phyloP scores from a whole-genome alignment of 2,329 filamentous ascomycete species.

The Trichophyton mentagrophytes region DNA sequence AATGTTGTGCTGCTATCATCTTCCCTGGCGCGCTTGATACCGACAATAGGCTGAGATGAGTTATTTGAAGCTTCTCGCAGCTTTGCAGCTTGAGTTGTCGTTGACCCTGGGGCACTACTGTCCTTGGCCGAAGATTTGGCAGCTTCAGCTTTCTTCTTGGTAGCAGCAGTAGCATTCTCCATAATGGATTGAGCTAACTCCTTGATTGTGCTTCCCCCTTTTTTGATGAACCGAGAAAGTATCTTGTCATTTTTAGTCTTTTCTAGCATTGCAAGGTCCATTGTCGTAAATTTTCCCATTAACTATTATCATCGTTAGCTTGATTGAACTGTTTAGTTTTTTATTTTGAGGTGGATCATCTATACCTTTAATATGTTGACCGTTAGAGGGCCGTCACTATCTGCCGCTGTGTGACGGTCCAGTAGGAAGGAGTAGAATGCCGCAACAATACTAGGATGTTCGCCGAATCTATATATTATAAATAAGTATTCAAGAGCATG shows the following conservation, averaged over 20 bases:
- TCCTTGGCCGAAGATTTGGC: constrained; percentile 28
- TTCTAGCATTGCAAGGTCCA: constrained; percentile 46
- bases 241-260: constrained; percentile 49
- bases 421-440: constrained; percentile 38
- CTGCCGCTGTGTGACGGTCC: constrained; percentile 37
- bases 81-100: constrained; percentile 10
- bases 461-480: constrained; percentile 32
- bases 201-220: constrained; percentile 45
- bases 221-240: constrained; percentile 45
- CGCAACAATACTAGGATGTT: constrained; percentile 36
- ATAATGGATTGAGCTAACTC: constrained; percentile 43
- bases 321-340: background rate
- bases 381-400: constrained; percentile 35
- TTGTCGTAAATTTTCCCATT: constrained; percentile 42
- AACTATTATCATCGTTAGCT: constrained; percentile 30
- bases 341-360: background rate
- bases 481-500: constrained; percentile 19
- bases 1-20: constrained; percentile 25
- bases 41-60: constrained; percentile 16
- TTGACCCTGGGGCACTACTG: constrained; percentile 16
- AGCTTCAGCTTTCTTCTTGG: constrained; percentile 32
- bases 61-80: constrained; percentile 9
- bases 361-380: constrained; percentile 35
- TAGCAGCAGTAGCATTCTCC: constrained; percentile 34
- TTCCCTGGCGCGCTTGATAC: constrained; percentile 30